Conservation (phyloP, 768 basidiomycete genomes). For the Infundibulicybe gibba region DNA sequence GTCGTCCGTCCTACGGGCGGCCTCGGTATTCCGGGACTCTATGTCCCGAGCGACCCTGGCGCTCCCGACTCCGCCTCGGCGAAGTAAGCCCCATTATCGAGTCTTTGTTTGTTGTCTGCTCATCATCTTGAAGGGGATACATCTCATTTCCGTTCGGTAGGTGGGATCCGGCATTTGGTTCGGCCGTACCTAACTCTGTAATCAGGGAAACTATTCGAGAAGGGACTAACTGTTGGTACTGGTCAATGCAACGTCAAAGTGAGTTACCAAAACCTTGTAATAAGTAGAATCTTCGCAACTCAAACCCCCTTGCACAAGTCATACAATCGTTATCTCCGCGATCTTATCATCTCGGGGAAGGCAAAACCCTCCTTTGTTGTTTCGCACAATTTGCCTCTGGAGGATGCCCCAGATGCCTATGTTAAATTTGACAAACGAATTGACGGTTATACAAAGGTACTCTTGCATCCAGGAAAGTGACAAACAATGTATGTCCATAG, state of each 20-base stretch:
- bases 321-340: slow-evolving; percentile 51
- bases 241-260: slow-evolving; percentile 58
- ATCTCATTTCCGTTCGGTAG: slow-evolving; percentile 50
- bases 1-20: slow-evolving; percentile 53
- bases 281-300: neutral
- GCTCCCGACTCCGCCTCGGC: slow-evolving; percentile 49
- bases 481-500: too few relatives aligned
- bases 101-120: neutral
- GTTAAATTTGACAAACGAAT: slow-evolving; percentile 51
- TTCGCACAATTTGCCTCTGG: slow-evolving; percentile 46
- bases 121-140: slow-evolving; percentile 31
- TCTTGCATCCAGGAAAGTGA: slow-evolving; percentile 38
- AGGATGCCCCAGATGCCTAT: slow-evolving; percentile 47
- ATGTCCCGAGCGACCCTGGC: slow-evolving; percentile 55
- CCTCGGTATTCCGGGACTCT: slow-evolving; percentile 54
- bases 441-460: slow-evolving; percentile 51
- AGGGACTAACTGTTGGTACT: slow-evolving; percentile 49
- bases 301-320: slow-evolving; percentile 20
- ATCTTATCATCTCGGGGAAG: slow-evolving; percentile 48
- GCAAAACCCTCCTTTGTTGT: slow-evolving; percentile 55
- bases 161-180: neutral
- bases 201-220: slow-evolving; percentile 45
- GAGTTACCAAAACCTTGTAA: too few relatives aligned
- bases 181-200: neutral
- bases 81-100: slow-evolving; percentile 27